Evolutionary conservation across 441 rosid genomes (phyloP), one percentile per base, ranked within the genome.

Genomic region (Breynia disticha): DNA sequence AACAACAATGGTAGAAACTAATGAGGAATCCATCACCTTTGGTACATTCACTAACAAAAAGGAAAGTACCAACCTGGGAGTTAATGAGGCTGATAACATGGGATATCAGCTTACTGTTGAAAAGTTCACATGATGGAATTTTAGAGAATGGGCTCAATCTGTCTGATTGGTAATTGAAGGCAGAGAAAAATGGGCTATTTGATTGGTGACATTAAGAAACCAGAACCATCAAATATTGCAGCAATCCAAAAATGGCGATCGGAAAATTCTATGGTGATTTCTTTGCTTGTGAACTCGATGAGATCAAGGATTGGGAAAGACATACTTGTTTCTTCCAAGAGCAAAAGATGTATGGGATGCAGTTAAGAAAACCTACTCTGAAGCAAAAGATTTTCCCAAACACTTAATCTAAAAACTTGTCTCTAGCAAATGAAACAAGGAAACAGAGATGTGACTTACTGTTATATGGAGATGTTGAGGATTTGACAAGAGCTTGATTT

Each of bases 241-340:
- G 5, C 14, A 11, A 14, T 44, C 47, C 47, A 44, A 11, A 44
- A n/a, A n/a, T 44, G 47, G 47, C 14, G 16, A 14, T n/a, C 14
- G 11, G 6, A 44, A 5, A 48, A 57, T 16, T 52, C 42, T 8
- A 1, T 48, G 44, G 38, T 41, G 19, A 41, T 13, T 11, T 17
- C 43, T 1, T 59, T 24, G 51, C 37, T 50, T 1, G 20, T 63
- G 19, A 42, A 56, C 20, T 41, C 60, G 41, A 59, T 59, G 60
- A 46, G 38, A 35, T 45, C 39, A 10, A 3, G 13, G 16, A 48
- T 39, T 5, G 55, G 16, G 20, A 48, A 59, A n/a, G 28, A 15
- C 19, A 0, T 35, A 53, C 16, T 0, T 65, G 0, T 54, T 39
- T 41, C 44, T 53, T 1, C 16, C 43, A 3, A 46, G 18, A 0